A percentile compares a stretch with the other conserved stretches of the same genome.
phyloP scores from a whole-genome alignment of 1,284 basidiomycete species.

The Microstroma glucosiphilum region DNA sequence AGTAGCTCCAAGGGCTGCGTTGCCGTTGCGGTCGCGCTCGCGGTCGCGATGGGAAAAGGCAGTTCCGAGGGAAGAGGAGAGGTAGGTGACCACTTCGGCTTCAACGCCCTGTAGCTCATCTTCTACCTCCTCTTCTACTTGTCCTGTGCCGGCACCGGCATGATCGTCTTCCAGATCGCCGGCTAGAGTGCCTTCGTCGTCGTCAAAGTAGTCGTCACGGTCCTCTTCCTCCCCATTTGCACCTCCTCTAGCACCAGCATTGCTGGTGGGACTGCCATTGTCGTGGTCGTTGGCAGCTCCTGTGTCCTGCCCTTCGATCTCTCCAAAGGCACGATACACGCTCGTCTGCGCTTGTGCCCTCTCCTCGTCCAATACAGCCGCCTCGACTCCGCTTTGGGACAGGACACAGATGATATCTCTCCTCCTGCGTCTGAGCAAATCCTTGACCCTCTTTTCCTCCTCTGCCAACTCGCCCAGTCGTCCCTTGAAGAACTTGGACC shows the following conservation, averaged over 20 bases:
- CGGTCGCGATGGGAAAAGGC: neutral
- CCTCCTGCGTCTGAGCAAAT: neutral
- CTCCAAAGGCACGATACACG: neutral
- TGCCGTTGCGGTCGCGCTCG: neutral
- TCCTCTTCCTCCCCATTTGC: neutral
- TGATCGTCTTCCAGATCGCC: neutral
- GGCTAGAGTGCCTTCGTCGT: neutral
- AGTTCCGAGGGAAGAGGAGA: neutral
- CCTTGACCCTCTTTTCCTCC: neutral
- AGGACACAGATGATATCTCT: neutral
- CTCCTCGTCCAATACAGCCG: neutral
- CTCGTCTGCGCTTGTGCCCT: neutral
- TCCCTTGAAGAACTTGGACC: neutral
- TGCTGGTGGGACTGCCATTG: neutral
- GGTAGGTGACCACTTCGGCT: neutral
- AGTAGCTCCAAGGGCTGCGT: no score
- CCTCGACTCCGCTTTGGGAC: neutral
- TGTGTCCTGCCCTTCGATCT: neutral
- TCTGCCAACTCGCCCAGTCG: neutral
- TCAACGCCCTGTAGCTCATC: neutral
- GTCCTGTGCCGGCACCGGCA: neutral
- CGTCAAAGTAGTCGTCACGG: neutral
- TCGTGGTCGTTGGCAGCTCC: neutral
- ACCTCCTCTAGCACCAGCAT: neutral
- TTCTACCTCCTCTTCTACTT: neutral